Evolutionary conservation across 2,329 filamentous ascomycete species (phyloP).

Genomic region (Fusarium sacchari): DNA sequence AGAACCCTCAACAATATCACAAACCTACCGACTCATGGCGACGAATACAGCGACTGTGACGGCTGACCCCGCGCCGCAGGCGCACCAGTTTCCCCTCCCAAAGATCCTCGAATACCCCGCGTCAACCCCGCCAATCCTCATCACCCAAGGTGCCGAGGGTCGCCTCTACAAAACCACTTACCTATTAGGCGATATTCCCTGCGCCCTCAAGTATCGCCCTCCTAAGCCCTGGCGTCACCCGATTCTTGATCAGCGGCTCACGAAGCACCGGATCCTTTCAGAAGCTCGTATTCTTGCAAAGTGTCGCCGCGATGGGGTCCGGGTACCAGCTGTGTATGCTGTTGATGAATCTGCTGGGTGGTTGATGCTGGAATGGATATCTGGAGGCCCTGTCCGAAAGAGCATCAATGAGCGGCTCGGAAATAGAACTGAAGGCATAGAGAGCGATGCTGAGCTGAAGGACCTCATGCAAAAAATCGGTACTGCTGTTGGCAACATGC

Average conservation of each 20-base stretch:
- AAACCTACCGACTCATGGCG: background rate
- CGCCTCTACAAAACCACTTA: conserved; percentile 90
- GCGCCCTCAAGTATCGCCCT: conserved; percentile 91
- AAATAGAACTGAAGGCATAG: conserved; percentile 52
- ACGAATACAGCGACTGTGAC: conserved; percentile 29
- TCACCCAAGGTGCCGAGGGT: conserved; percentile 95
- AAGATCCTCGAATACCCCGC: conserved; percentile 71
- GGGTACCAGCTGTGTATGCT: conserved; percentile 83
- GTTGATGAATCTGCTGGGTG: conserved; percentile 72
- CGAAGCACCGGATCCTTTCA: conserved; percentile 84
- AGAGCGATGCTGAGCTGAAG: conserved; percentile 62
- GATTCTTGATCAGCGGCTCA: conserved; percentile 86
- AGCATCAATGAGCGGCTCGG: conserved; percentile 76
- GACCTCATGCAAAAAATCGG: conserved; percentile 78
- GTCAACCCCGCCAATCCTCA: conserved; percentile 70
- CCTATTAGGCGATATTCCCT: conserved; percentile 72
- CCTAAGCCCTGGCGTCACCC: conserved; percentile 93
- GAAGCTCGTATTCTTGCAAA: conserved; percentile 88
- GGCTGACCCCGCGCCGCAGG: conserved; percentile 34
- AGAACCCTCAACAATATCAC: conserved; percentile 4
- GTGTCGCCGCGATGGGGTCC: conserved; percentile 80
- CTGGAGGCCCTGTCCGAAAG: conserved; percentile 75
- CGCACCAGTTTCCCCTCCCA: conserved; percentile 64
- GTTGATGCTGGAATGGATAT: conserved; percentile 87
- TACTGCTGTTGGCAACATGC: conserved; percentile 76